These are phyloP conservation scores for Aspergillus asperescens DNA, from an alignment of 495 filamentous ascomycete species.

Conservation along the genomic window DNA sequence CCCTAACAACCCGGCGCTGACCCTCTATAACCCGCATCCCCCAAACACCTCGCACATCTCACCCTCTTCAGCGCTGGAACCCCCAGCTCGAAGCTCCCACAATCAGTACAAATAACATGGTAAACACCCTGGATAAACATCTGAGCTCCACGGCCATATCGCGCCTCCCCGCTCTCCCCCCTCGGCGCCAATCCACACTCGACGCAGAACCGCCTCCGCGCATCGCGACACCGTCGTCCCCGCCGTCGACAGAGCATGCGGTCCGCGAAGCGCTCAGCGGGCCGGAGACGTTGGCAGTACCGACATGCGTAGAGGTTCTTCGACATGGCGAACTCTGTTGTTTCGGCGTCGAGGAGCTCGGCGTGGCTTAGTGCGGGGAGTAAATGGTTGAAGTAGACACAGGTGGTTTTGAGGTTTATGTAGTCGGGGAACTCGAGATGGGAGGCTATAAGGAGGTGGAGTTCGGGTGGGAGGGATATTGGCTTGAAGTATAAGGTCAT, in stretches of 20 bases:
- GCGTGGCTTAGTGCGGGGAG: constrained; percentile 24
- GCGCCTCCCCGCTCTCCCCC: constrained; percentile 18
- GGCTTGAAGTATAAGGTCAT: too few relatives aligned
- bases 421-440: constrained; percentile 52
- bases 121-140: constrained; percentile 19
- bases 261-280: constrained; percentile 25
- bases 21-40: too few relatives aligned
- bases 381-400: constrained; percentile 22
- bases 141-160: constrained; percentile 31
- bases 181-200: constrained; percentile 32
- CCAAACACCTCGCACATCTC: background rate
- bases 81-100: constrained; percentile 20
- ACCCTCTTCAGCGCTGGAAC: constrained; percentile 2
- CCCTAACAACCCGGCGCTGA: too few relatives aligned
- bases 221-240: constrained; percentile 19
- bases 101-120: constrained; percentile 29
- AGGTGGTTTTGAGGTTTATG: constrained; percentile 49
- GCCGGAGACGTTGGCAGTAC: constrained; percentile 33
- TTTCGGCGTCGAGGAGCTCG: constrained; percentile 27
- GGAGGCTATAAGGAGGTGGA: constrained; percentile 51
- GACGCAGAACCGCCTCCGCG: constrained; percentile 31
- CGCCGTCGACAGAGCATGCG: constrained; percentile 28
- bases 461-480: constrained; percentile 46
- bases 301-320: constrained; percentile 33
- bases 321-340: constrained; percentile 20